phyloP scores from a whole-genome alignment of 108 stramenopile species.

The Skeletonema grethae region DNA sequence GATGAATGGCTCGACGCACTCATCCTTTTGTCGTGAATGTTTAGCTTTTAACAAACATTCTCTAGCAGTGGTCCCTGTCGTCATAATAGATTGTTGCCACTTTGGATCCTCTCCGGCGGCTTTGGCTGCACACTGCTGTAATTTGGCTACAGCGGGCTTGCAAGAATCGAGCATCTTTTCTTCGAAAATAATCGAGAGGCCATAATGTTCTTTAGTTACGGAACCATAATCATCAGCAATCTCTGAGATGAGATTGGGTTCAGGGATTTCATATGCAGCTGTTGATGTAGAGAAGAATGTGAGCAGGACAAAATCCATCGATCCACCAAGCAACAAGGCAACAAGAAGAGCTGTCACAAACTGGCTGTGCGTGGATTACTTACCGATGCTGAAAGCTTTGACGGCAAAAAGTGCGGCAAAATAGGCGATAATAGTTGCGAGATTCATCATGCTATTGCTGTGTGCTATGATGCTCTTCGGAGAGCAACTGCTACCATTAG shows the following conservation, averaged over 20 bases:
- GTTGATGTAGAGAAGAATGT: too few species aligned
- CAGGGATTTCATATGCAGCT: neutral
- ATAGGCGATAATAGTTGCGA: neutral
- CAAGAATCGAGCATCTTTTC: neutral
- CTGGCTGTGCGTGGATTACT: too few species aligned
- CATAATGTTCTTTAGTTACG: neutral
- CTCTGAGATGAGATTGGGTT: neutral
- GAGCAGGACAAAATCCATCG: too few species aligned
- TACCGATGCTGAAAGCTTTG: neutral
- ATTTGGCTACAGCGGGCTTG: neutral
- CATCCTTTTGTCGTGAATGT: neutral
- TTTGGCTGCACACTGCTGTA: neutral
- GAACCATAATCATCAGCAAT: neutral
- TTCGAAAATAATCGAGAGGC: too few species aligned
- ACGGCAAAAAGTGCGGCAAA: neutral
- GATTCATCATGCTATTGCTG: neutral
- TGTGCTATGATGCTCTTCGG: too few species aligned
- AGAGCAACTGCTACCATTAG: too few species aligned
- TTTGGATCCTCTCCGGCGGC: neutral
- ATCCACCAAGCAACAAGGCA: too few species aligned
- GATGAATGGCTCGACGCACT: neutral
- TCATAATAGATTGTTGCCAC: neutral
- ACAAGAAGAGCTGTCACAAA: too few species aligned
- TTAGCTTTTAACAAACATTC: neutral
- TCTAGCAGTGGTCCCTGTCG: neutral